Base-by-base conservation (phyloP, 2,329 filamentous ascomycete species). In the Aspergillus felis region DNA sequence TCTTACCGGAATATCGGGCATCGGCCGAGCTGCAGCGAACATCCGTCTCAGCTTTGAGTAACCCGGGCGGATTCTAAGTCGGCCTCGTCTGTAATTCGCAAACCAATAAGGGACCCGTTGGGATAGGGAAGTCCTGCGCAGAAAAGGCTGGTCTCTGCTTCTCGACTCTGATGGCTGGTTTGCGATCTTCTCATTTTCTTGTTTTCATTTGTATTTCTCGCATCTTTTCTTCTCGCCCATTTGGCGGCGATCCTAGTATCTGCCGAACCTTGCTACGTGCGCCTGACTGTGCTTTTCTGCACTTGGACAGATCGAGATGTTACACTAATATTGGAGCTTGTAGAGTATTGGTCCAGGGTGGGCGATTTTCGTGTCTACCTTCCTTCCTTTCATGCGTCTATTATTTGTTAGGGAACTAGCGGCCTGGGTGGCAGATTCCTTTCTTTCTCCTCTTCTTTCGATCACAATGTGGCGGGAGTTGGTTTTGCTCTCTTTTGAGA, bases 21-120 rank as follows among this genome's bases (percentile, higher is more conserved):
- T 51, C 62, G 52, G n/a, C 50, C 38, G 65, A 62, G 42, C 51
- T 63, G 20, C 65, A 69, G 50, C 64, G 64, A 17, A 53, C 67
- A 27, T 58, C 65, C n/a, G 57, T 68, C 50, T 63, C 64, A 25
- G 61, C 66, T 42, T 50, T 70, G 51, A 63, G 61, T 50, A 65
- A 68, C 58, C 63, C 65, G 2, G 60, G 60, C 14, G 60, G 59
- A 29, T 56, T 60, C 42, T 61, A 50, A 50, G 42, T 51, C n/a
- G 41, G 50, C 12, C 44, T n/a, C 32, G 12, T 54, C 25, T n/a
- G 29, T 32, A 24, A 38, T 50, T 22, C 35, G 46, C 46, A 41
- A 35, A 27, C 12, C 47, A 27, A 27, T 17, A 22, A 1, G 41
- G n/a, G n/a, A 46, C 10, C 2, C 3, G 20, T 8, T 46, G 42